Conservation (phyloP, 2,329 filamentous ascomycete species). For the Cercospora zeina region DNA sequence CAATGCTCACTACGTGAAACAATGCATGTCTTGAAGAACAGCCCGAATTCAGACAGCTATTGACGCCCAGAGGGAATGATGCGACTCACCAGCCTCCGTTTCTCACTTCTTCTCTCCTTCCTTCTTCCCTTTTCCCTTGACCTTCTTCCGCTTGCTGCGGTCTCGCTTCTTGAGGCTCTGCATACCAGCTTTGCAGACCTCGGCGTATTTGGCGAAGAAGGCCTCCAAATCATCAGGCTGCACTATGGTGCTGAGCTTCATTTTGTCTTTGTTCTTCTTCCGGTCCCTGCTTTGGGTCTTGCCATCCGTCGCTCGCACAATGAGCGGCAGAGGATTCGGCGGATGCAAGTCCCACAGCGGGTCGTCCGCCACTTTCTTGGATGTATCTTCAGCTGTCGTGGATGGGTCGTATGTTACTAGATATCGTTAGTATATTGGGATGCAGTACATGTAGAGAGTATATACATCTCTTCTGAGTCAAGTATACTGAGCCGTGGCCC, state of each 20-base stretch:
- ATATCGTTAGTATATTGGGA: slow-evolving; percentile 10
- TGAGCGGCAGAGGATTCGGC: slow-evolving; percentile 64
- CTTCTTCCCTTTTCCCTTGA: slow-evolving; percentile 71
- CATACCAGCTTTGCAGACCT: slow-evolving; percentile 89
- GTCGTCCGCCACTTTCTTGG: slow-evolving; percentile 49
- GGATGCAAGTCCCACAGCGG: slow-evolving; percentile 62
- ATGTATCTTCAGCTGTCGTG: slow-evolving; percentile 42
- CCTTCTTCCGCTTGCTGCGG: slow-evolving; percentile 78
- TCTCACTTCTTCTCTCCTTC: slow-evolving; percentile 30
- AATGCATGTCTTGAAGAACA: neutral
- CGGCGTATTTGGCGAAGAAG: slow-evolving; percentile 85
- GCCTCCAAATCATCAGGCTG: slow-evolving; percentile 70
- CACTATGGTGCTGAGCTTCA: slow-evolving; percentile 83
- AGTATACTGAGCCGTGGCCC: slow-evolving; percentile 70
- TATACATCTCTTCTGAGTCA: slow-evolving; percentile 74
- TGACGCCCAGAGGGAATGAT: neutral
- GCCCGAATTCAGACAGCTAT: neutral
- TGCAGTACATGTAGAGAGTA: neutral
- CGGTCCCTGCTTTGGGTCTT: slow-evolving; percentile 50
- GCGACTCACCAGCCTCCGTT: neutral
- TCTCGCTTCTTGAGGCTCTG: slow-evolving; percentile 87
- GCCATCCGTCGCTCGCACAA: slow-evolving; percentile 84
- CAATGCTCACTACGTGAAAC: neutral
- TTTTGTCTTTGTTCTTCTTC: slow-evolving; percentile 59
- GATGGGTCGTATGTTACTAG: slow-evolving; percentile 48